These are phyloP conservation scores for Talaromyces verruculosus DNA, from an alignment of 2,329 filamentous ascomycete genomes.

Conservation along the genomic window DNA sequence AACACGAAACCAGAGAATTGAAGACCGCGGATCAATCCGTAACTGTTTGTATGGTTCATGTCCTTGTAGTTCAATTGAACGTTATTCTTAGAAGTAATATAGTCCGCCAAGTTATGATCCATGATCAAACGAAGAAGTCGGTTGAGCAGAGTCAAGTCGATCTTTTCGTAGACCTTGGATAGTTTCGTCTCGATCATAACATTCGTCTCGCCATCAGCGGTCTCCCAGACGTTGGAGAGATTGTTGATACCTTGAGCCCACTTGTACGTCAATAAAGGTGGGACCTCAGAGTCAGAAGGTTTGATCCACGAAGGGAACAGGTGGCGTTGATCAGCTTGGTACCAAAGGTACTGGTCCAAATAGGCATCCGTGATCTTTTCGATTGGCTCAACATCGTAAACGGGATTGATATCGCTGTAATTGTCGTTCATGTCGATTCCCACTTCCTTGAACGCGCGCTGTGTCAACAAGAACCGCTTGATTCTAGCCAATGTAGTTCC, in stretches of 20 bases:
- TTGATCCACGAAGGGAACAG: slow-evolving; percentile 99
- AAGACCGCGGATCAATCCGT: slow-evolving; percentile 94
- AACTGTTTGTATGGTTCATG: slow-evolving; percentile 99
- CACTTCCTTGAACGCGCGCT: slow-evolving; percentile 98
- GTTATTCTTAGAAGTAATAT: slow-evolving; percentile 99
- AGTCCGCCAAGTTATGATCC: slow-evolving; percentile 98
- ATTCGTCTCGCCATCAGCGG: slow-evolving; percentile 90
- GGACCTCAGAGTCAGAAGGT: slow-evolving; percentile 95
- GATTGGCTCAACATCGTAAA: slow-evolving; percentile 98
- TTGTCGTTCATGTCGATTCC: slow-evolving; percentile 99
- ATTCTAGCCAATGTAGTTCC: slow-evolving; percentile 94
- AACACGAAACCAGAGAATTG: slow-evolving; percentile 99
- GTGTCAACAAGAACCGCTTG: slow-evolving; percentile 94
- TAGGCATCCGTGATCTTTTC: slow-evolving; percentile 99
- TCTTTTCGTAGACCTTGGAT: slow-evolving; percentile 99
- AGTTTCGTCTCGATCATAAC: slow-evolving; percentile 98
- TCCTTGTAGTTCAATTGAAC: slow-evolving; percentile 99
- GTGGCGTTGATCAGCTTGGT: slow-evolving; percentile 95
- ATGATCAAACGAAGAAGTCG: slow-evolving; percentile 91
- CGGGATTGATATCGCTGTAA: slow-evolving; percentile 97
- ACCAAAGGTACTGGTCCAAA: slow-evolving; percentile 97
- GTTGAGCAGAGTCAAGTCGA: slow-evolving; percentile 93
- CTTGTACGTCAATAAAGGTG: slow-evolving; percentile 91
- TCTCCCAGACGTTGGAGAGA: slow-evolving; percentile 90
- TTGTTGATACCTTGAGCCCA: slow-evolving; percentile 99